phyloP scores from a whole-genome alignment of 2,329 filamentous ascomycete species.

The Rhynchosporium secalis region DNA sequence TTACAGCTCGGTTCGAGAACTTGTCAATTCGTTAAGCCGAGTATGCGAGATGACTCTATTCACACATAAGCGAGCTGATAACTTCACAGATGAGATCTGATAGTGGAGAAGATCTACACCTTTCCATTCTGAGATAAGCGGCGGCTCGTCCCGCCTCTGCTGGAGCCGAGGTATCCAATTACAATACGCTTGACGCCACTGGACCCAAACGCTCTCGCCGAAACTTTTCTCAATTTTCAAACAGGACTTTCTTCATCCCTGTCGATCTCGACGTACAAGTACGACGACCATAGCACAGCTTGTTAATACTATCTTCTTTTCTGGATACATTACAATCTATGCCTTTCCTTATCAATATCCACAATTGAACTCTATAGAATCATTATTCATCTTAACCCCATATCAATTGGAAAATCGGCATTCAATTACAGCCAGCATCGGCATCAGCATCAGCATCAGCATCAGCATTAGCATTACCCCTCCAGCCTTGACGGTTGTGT shows the following conservation, averaged over 20 bases:
- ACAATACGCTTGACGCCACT: slow-evolving; percentile 6
- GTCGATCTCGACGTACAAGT: neutral
- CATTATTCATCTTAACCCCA: neutral
- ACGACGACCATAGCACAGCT: neutral
- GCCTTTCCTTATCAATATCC: neutral
- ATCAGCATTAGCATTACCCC: neutral
- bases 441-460: neutral
- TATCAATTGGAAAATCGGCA: neutral
- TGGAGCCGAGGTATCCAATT: slow-evolving; percentile 4
- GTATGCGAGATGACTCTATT: neutral
- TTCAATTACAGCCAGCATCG: neutral
- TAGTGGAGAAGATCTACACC: neutral
- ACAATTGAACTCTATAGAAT: neutral
- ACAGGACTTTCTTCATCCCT: slow-evolving; percentile 7
- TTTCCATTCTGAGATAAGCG: neutral
- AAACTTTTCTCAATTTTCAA: neutral
- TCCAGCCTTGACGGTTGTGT: neutral
- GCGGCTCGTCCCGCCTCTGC: slow-evolving; percentile 11
- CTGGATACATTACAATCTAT: slow-evolving; percentile 1
- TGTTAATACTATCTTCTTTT: neutral
- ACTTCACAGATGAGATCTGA: neutral
- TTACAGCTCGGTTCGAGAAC: neutral
- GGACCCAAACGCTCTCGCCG: neutral
- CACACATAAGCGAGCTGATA: neutral
- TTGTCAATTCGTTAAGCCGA: neutral